Conservation (phyloP, 371 early-diverging fungal species). For the Saksenaea vasiformis region DNA sequence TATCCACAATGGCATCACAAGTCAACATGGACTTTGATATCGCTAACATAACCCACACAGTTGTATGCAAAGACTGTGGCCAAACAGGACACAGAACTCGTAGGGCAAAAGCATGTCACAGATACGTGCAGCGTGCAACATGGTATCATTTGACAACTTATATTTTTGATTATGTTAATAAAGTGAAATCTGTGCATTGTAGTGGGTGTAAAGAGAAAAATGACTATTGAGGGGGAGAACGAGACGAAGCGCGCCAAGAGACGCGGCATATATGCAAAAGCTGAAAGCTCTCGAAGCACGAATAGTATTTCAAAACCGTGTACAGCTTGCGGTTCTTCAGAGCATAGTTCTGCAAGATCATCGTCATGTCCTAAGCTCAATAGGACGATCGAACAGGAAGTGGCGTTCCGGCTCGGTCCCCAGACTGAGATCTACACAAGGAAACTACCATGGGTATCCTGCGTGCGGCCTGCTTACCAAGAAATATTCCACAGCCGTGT, state of each 20-base stretch:
- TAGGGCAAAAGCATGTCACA: not conserved
- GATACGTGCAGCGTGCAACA: too few relatives aligned
- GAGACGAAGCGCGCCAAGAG: not conserved
- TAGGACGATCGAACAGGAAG: not conserved
- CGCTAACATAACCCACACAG: not conserved
- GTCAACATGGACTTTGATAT: not conserved
- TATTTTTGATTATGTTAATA: too few relatives aligned
- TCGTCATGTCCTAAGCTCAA: not conserved
- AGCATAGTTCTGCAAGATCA: not conserved
- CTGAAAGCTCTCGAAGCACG: not conserved
- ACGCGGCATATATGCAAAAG: not conserved
- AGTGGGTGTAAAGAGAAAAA: not conserved
- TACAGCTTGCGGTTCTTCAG: not conserved
- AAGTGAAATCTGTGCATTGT: too few relatives aligned
- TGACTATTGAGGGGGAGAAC: too few relatives aligned
- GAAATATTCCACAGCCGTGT: not conserved
- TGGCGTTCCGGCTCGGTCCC: not conserved
- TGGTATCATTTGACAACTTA: not conserved
- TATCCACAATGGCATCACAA: not conserved
- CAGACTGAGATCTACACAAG: not conserved
- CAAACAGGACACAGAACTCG: not conserved
- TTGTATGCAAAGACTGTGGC: not conserved
- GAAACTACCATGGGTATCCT: not conserved
- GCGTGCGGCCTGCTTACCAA: not conserved
- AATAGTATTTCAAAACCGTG: not conserved